Conservation (phyloP, 1,284 basidiomycete species). For the Ganoderma boninense region DNA sequence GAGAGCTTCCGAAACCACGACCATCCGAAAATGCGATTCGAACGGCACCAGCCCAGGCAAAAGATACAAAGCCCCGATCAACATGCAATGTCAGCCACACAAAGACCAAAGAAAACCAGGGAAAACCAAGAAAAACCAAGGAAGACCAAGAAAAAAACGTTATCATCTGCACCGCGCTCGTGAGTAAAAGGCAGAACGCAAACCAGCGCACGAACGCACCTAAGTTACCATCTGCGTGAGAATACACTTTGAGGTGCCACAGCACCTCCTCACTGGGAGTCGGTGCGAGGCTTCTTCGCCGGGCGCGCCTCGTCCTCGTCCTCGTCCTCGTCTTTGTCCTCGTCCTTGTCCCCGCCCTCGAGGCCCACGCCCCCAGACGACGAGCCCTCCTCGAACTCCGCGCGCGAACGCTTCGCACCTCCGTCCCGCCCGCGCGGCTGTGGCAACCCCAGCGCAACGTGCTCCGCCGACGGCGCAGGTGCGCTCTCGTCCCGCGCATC, state of each 20-base stretch:
- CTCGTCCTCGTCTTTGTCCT: background rate
- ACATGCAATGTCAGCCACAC: background rate
- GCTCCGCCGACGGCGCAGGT: background rate
- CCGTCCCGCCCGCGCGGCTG: background rate
- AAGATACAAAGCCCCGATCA: constrained; percentile 9
- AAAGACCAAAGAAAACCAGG: background rate
- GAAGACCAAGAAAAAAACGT: too few species aligned
- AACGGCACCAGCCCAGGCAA: background rate
- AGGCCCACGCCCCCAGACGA: too few species aligned
- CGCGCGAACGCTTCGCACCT: background rate
- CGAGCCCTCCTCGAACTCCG: constrained; percentile 6
- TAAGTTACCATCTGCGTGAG: too few species aligned
- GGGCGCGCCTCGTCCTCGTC: constrained; percentile 1
- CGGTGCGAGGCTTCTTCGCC: constrained; percentile 3
- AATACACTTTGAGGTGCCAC: too few species aligned
- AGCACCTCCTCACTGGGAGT: background rate
- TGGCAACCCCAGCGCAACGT: background rate
- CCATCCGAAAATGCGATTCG: background rate
- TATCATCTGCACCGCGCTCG: too few species aligned
- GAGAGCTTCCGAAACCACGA: background rate
- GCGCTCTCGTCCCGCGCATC: background rate
- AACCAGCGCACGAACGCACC: background rate
- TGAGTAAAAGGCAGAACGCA: background rate
- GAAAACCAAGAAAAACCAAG: background rate
- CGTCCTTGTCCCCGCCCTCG: background rate